These are phyloP conservation scores for Trebouxia sp. DNA, from an alignment of 139 green algal species.

Conservation along the genomic window DNA sequence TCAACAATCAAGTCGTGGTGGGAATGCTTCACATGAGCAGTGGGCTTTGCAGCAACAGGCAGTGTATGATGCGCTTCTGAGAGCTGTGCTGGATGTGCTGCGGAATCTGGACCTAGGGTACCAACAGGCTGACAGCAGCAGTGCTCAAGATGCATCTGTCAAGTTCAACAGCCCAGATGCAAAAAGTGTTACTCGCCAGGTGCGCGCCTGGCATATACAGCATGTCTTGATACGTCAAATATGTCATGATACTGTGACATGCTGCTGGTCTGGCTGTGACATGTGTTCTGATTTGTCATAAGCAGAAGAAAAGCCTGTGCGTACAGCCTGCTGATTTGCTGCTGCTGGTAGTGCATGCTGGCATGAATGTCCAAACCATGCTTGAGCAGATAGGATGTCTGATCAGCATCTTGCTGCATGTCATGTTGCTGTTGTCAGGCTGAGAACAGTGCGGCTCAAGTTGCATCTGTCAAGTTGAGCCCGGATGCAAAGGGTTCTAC, in stretches of 20 bases:
- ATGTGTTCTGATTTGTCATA: too few relatives aligned
- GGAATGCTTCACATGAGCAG: too few relatives aligned
- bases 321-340: background rate
- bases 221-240: background rate
- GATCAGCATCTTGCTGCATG: too few relatives aligned
- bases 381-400: too few relatives aligned
- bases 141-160: background rate
- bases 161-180: background rate
- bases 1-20: too few relatives aligned
- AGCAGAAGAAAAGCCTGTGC: background rate
- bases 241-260: background rate
- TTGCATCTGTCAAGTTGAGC: background rate
- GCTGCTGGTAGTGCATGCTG: background rate
- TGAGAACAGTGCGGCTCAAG: background rate
- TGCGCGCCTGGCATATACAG: background rate
- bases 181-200: background rate
- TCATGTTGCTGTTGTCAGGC: background rate
- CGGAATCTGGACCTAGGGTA: conserved; percentile 29
- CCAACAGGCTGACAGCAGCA: background rate
- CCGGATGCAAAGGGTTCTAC: background rate
- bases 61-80: conserved; percentile 28
- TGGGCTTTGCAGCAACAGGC: too few relatives aligned
- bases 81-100: conserved; percentile 5
- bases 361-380: too few relatives aligned
- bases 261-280: background rate